Percentiles rank a stretch among this genome's conserved stretches.
Evolutionary conservation across 306 rosid species (phyloP).

Genomic region (Gleditsia sinensis): DNA sequence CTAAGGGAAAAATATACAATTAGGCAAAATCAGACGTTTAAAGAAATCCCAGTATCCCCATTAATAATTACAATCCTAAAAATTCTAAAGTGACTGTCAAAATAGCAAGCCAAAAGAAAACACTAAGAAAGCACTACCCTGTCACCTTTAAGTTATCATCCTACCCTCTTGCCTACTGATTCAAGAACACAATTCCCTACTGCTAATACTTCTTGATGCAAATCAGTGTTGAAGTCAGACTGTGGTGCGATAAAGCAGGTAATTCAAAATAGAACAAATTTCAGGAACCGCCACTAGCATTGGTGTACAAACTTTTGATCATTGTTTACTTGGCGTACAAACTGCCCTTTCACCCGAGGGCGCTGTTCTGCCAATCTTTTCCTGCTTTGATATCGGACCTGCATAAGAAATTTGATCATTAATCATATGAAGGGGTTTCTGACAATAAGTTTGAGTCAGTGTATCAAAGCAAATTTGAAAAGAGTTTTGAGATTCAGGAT

Average conservation of each 20-base stretch:
- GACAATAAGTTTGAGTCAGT: neutral
- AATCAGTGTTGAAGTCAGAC: conserved; percentile 3
- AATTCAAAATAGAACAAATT: conserved; percentile 7
- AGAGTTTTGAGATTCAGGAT: conserved; percentile 3
- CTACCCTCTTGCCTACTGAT: conserved; percentile 27
- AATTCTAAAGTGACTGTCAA: conserved; percentile 3
- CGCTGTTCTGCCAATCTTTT: conserved; percentile 71
- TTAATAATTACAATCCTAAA: conserved; percentile 41
- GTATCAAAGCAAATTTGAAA: neutral
- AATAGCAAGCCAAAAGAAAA: conserved; percentile 31
- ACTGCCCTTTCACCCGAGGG: conserved; percentile 73
- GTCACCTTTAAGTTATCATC: conserved; percentile 23
- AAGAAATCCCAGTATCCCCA: conserved; percentile 9
- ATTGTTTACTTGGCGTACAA: conserved; percentile 51
- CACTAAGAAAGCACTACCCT: conserved; percentile 28
- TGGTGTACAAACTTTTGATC: conserved; percentile 36
- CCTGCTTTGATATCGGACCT: conserved; percentile 73
- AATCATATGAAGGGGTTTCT: conserved; percentile 8
- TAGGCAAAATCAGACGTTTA: conserved; percentile 20
- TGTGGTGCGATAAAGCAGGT: conserved; percentile 1
- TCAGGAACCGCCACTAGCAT: conserved; percentile 44
- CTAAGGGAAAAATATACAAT: conserved; percentile 5
- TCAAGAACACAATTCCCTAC: conserved; percentile 28
- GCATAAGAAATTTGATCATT: conserved; percentile 24
- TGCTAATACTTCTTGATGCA: conserved; percentile 18